Percentiles rank a stretch among this genome's conserved stretches.
phyloP scores from a whole-genome alignment of 495 filamentous ascomycete species.

The Pseudevernia furfuracea region DNA sequence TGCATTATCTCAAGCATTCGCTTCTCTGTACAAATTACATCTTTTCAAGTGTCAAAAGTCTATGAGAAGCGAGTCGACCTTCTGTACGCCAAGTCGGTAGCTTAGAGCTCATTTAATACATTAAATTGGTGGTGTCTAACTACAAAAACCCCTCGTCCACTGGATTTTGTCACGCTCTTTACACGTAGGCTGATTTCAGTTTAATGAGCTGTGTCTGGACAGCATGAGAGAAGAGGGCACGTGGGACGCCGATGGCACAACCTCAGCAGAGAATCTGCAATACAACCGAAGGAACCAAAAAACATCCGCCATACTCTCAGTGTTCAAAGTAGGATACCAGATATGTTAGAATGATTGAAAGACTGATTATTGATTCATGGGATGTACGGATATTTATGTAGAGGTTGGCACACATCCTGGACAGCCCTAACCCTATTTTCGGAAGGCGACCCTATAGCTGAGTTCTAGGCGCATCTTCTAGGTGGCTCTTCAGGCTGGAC shows the following conservation, averaged over 20 bases:
- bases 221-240: no score
- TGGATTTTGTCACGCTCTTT: background rate
- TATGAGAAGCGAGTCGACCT: background rate
- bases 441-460: no score
- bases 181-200: background rate
- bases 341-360: no score
- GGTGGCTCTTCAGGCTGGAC: no score
- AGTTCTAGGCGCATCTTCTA: no score
- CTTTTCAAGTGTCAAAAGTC: background rate
- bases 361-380: no score
- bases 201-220: background rate
- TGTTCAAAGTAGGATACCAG: no score
- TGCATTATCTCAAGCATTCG: constrained; percentile 1
- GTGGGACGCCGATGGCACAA: background rate
- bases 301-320: no score
- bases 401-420: no score
- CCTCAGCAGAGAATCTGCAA: background rate
- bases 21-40: background rate
- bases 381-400: no score
- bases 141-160: background rate
- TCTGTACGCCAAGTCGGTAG: background rate
- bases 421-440: no score
- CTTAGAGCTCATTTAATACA: background rate
- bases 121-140: background rate
- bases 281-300: no score